These are phyloP conservation scores for Cryphonectria nitschkei DNA, from an alignment of 2,329 filamentous ascomycete species.

Conservation along the genomic window DNA sequence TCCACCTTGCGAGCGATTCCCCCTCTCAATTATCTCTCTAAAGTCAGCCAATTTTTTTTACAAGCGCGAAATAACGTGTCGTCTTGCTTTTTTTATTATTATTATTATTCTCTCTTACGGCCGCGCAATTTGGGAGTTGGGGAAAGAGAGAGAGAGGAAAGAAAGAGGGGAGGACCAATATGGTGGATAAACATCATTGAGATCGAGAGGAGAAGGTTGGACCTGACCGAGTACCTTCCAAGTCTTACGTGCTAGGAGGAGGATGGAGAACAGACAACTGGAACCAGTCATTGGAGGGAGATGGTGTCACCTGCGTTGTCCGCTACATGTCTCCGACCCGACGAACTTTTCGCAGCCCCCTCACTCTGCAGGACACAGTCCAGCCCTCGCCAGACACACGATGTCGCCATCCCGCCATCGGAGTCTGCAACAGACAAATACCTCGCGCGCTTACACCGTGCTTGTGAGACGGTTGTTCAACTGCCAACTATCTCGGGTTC, in stretches of 20 bases:
- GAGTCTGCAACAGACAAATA: neutral
- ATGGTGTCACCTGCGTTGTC: too few relatives aligned
- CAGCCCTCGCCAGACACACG: neutral
- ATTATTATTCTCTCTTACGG: too few relatives aligned
- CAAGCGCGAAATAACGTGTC: neutral
- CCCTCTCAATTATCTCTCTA: neutral
- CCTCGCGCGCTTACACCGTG: neutral
- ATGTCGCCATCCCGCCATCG: neutral
- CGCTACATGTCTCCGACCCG: too few relatives aligned
- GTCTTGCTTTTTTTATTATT: neutral
- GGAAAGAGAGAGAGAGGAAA: too few relatives aligned
- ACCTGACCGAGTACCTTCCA: too few relatives aligned
- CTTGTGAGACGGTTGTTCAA: slow-evolving; percentile 1
- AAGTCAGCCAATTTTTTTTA: neutral
- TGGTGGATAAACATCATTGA: too few relatives aligned
- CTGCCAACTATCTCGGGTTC: slow-evolving; percentile 3
- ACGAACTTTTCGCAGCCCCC: too few relatives aligned
- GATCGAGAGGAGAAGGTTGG: too few relatives aligned
- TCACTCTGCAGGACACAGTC: too few relatives aligned
- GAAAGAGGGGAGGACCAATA: neutral
- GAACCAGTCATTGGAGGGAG: too few relatives aligned
- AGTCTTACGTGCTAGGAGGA: too few relatives aligned
- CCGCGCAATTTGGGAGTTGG: neutral
- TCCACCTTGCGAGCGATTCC: slow-evolving; percentile 11
- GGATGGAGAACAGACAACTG: too few relatives aligned